A percentile compares a stretch with the other conserved stretches of the same genome.
phyloP scores from a whole-genome alignment of 2,329 filamentous ascomycete species.

The Ceratocystis smalleyi region DNA sequence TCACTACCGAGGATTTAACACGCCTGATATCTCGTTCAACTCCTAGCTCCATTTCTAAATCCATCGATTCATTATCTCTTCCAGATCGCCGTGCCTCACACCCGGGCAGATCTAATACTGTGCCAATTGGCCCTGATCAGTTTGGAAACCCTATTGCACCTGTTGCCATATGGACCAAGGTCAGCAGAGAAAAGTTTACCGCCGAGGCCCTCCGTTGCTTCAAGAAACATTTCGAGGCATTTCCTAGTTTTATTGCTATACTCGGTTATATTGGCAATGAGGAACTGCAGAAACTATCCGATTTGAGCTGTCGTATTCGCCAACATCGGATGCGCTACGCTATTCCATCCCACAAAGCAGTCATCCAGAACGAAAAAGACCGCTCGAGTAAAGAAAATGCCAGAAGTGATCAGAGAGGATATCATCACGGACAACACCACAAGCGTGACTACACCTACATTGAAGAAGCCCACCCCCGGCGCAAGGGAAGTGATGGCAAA shows the following conservation, averaged over 20 bases:
- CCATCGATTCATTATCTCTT: not conserved
- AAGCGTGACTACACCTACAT: conserved; percentile 23
- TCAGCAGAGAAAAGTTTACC: conserved; percentile 40
- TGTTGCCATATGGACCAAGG: conserved; percentile 45
- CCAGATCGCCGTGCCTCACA: conserved; percentile 10
- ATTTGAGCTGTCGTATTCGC: conserved; percentile 10
- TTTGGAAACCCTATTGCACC: conserved; percentile 40
- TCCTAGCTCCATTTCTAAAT: not conserved
- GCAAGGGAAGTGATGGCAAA: conserved; percentile 24
- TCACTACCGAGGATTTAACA: conserved; percentile 11
- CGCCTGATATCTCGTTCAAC: not conserved
- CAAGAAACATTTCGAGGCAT: conserved; percentile 43
- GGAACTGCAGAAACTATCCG: conserved; percentile 27
- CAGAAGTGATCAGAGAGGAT: not conserved
- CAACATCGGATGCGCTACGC: conserved; percentile 11
- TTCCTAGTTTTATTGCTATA: conserved; percentile 44
- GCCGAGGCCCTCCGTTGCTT: conserved; percentile 40
- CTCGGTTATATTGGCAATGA: conserved; percentile 39
- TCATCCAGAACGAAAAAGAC: not conserved
- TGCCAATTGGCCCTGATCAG: conserved; percentile 39
- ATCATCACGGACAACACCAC: conserved; percentile 15
- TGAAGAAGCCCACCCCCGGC: conserved; percentile 22
- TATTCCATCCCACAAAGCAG: conserved; percentile 3
- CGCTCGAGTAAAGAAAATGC: not conserved
- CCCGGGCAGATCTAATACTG: conserved; percentile 15